A percentile compares a stretch with the other conserved stretches of the same genome.
Conservation (phyloP, 306 rosid species). For the Lathyrus oleraceus region DNA sequence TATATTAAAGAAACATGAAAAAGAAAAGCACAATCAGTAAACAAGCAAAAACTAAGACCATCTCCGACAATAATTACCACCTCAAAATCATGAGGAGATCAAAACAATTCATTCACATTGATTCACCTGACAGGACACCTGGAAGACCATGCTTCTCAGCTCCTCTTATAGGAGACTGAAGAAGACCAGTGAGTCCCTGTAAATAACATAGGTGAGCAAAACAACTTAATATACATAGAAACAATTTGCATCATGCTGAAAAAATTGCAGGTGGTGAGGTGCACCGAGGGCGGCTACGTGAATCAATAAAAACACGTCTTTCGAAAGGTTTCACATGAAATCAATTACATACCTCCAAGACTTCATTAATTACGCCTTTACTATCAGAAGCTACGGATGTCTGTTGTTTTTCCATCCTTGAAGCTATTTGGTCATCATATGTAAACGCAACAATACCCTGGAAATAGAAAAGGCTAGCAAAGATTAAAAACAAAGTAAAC, state of each 20-base stretch:
- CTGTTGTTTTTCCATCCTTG: conserved; percentile 70
- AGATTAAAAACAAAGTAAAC: conserved; percentile 4
- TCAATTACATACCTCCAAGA: conserved; percentile 64
- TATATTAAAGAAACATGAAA: conserved; percentile 42
- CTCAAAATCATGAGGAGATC: conserved; percentile 18
- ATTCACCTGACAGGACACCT: conserved; percentile 85
- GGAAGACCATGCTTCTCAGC: conserved; percentile 99
- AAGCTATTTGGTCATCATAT: conserved; percentile 80
- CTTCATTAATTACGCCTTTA: conserved; percentile 83
- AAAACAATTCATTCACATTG: conserved; percentile 25
- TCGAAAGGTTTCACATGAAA: neutral
- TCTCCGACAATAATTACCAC: conserved; percentile 19
- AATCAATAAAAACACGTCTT: neutral
- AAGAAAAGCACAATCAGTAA: conserved; percentile 24
- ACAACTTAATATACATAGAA: neutral
- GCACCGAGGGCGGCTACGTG: neutral
- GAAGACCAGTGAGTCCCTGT: conserved; percentile 97
- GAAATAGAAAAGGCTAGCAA: conserved; percentile 20
- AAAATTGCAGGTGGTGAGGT: neutral
- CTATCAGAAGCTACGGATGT: conserved; percentile 59
- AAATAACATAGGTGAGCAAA: conserved; percentile 36
- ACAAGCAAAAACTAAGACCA: conserved; percentile 8
- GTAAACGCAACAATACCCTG: conserved; percentile 99
- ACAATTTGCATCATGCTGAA: neutral
- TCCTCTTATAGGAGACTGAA: conserved; percentile 87